Base-by-base conservation (phyloP, 202 grass and related monocot species). In the Eragrostis tef region DNA sequence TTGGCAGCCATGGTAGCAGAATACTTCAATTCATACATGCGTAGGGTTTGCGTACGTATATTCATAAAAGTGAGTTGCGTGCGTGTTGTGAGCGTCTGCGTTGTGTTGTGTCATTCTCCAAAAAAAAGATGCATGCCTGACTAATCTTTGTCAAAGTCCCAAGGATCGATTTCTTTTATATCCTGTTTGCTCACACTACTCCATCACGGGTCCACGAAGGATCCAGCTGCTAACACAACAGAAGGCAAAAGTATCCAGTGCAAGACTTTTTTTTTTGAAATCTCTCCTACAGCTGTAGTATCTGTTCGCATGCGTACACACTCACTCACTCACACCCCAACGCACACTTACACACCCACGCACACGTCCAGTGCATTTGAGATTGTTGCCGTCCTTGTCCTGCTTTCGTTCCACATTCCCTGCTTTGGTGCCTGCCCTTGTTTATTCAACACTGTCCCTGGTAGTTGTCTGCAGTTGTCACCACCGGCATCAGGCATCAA, bases 381-480 rank as follows among this genome's bases (percentile, higher is more conserved):
- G n/a, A 27, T 41, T 29, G 4, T 74, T 49, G 44, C 6, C n/a
- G 36, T 72, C 26, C 17, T 36, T 84, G 63, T 70, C 54, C 29
- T 16, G 15, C 57, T 20, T 42, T 20, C 6, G 19, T 21, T 68
- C 57, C 21, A 16, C n/a, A 52, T 78, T 51, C 74, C 45, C 6
- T 78, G n/a, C 14, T 8, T 39, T 39, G 4, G 34, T 17, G 6
- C 3, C 20, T 61, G 24, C 58, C 11, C 58, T 71, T 79, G 7
- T 85, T 79, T 80, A 73, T 74, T 86, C 36, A 34, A 20, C 69
- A n/a, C 48, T n/a, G 68, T 79, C 68, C 8, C 8, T 72, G 22
- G 19, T 45, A 36, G 22, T 46, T 57, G 58, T 22, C 59, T 39
- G 36, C 67, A 65, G 36, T 74, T 74, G 77, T 27, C 70, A 20